Evolutionary conservation across 306 rosid species (phyloP).

Genomic region (Sophora flavescens): DNA sequence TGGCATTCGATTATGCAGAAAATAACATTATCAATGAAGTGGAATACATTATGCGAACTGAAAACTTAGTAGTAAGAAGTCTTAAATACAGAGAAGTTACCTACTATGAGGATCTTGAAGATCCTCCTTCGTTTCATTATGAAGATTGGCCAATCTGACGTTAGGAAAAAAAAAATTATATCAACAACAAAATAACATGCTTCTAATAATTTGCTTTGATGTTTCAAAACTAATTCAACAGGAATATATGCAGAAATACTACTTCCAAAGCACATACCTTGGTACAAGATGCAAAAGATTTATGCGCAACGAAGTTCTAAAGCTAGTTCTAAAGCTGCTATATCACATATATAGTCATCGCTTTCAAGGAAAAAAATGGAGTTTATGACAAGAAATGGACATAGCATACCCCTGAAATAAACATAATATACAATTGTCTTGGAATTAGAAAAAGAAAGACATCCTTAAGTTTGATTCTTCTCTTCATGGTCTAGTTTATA

Average conservation of each 20-base stretch:
- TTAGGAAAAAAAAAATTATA: constrained; percentile 25
- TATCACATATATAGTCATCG: constrained; percentile 31
- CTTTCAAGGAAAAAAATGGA: background rate
- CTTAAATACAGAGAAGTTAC: constrained; percentile 54
- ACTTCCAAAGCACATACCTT: constrained; percentile 54
- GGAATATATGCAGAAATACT: constrained; percentile 11
- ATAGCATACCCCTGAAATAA: constrained; percentile 3
- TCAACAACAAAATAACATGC: constrained; percentile 34
- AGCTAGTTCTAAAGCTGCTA: background rate
- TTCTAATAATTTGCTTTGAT: constrained; percentile 7
- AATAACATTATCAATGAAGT: constrained; percentile 32
- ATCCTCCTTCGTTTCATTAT: constrained; percentile 73
- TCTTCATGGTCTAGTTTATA: background rate
- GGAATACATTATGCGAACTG: constrained; percentile 11
- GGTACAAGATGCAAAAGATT: constrained; percentile 84
- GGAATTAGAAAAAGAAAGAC: background rate
- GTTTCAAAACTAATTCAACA: constrained; percentile 9
- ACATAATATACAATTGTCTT: background rate
- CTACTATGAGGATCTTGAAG: constrained; percentile 89
- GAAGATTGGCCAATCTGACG: constrained; percentile 78
- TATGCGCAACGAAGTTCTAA: constrained; percentile 63
- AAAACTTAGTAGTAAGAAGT: constrained; percentile 37
- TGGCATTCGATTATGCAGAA: constrained; percentile 23
- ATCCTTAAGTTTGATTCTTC: background rate
- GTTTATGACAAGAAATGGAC: constrained; percentile 7